phyloP scores from a whole-genome alignment of 108 stramenopile genomes.

The Cyclotella baltica region DNA sequence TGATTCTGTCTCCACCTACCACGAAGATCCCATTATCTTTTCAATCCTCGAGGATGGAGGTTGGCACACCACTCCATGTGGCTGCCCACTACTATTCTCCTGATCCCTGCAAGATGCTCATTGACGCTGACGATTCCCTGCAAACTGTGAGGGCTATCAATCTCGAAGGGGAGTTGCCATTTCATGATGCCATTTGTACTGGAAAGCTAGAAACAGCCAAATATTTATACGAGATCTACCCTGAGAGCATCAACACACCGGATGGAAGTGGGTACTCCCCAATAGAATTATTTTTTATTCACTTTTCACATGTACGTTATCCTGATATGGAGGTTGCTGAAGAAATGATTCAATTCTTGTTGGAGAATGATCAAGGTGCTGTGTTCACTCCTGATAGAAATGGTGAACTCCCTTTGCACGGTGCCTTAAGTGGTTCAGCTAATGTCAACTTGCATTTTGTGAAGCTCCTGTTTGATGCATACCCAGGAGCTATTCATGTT shows the following conservation, averaged over 20 bases:
- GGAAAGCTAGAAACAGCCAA: neutral
- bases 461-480: neutral
- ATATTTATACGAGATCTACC: neutral
- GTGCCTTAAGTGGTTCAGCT: too few species aligned
- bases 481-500: neutral
- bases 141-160: neutral
- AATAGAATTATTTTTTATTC: neutral
- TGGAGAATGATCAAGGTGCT: neutral
- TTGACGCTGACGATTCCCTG: neutral
- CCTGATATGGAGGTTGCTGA: neutral
- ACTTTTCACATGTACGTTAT: neutral
- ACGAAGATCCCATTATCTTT: too few species aligned
- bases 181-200: neutral
- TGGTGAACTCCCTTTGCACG: neutral
- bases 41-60: too few species aligned
- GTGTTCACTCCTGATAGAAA: neutral
- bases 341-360: neutral
- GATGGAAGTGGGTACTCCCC: neutral
- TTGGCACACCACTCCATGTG: neutral
- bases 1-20: too few species aligned
- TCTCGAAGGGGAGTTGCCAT: neutral
- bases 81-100: neutral
- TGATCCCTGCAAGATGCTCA: neutral
- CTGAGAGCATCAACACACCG: too few species aligned
- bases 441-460: neutral